Evolutionary conservation across 345 rosid genomes (phyloP).

Genomic region (Lepidium aucheri): DNA sequence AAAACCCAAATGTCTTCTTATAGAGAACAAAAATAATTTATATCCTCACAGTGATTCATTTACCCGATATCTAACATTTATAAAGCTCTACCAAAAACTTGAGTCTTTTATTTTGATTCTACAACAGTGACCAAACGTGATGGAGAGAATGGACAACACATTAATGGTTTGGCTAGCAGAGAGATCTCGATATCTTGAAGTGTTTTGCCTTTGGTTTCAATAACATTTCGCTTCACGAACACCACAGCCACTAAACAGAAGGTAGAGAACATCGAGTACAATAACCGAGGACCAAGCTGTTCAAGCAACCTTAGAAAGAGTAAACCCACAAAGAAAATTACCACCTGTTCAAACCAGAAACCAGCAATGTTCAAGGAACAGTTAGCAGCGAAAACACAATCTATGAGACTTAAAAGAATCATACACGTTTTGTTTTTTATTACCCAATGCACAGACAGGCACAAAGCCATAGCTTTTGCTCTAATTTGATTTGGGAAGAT

Average conservation of each 20-base stretch:
- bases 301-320: conserved; percentile 79
- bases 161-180: conserved; percentile 41
- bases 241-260: conserved; percentile 77
- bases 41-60: background rate
- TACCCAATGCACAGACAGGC: conserved; percentile 99
- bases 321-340: conserved; percentile 95
- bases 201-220: conserved; percentile 95
- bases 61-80: background rate
- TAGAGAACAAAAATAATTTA: background rate
- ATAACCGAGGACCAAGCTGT: conserved; percentile 66
- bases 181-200: conserved; percentile 98
- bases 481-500: conserved; percentile 84
- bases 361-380: background rate
- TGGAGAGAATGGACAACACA: background rate
- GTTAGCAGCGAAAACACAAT: background rate
- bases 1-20: background rate
- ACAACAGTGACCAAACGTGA: background rate
- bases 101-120: background rate
- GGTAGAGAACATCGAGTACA: conserved; percentile 70
- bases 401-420: background rate
- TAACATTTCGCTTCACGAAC: conserved; percentile 73
- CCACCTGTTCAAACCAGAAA: conserved; percentile 43
- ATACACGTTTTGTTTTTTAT: conserved; percentile 13
- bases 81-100: background rate
- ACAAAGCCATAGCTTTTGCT: conserved; percentile 95